Base-by-base conservation (phyloP, 2,329 filamentous ascomycete genomes). In the Penicillium sp. region DNA sequence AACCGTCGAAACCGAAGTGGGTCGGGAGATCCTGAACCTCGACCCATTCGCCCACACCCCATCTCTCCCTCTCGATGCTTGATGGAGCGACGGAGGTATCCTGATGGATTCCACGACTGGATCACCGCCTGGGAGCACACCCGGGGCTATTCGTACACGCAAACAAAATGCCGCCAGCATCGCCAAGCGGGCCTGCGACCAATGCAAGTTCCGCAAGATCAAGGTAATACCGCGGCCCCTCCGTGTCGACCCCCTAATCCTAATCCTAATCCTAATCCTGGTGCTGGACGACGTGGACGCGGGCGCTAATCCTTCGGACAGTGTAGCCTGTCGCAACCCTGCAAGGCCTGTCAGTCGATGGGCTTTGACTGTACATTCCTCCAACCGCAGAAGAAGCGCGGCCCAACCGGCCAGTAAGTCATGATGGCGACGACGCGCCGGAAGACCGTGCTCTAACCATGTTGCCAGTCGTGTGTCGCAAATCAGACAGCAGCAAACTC, bases 321-420 rank as follows among this genome's bases (percentile, higher is more conserved):
- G 61, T 76, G 74, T 47, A 73, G 73, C 51, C 64, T 76, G 49
- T 68, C 67, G 12, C 66, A 68, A 30, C 72, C 72, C 27, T 75
- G 73, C 47, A 66, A 65, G 42, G 66, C 66, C 27, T 76, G 74
- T 52, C 56, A 67, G n/a, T 64, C 63, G 3, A 71, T 70, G 61
- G 69, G 69, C 10, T 69, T 74, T 49, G 64, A 69, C 10, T 76
- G 74, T 55, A 75, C 73, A 6, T 76, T 73, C 51, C 67, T 75
- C 32, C 66, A 70, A 37, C 71, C 71, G 6, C 71, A 74, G 51
- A 76, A 75, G 55, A 75, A 75, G 49, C 66, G 74, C 37, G 74
- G 74, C 4, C 59, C 74, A 32, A 65, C 68, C 21, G 68, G 67
- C 47, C 66, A 70, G 69, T 72, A 59, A 67, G 69, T 68, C 30